These are phyloP conservation scores for Lepidium africanum DNA, from an alignment of 345 rosid species.

Conservation along the genomic window DNA sequence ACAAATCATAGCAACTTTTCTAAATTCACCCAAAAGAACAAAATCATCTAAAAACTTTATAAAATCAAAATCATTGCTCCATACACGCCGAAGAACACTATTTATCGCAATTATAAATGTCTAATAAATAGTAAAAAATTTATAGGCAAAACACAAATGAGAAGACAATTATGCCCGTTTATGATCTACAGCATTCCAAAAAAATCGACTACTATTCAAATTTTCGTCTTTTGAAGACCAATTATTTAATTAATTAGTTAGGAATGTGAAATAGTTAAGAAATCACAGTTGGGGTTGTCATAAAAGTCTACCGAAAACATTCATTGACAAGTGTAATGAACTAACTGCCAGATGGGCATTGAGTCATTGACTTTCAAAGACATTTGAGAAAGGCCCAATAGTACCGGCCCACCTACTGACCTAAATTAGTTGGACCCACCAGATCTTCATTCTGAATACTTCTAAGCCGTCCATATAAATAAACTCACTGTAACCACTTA, in stretches of 20 bases:
- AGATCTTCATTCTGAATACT: not conserved
- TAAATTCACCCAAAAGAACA: no score
- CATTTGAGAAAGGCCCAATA: constrained; percentile 6
- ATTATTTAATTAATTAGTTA: not conserved
- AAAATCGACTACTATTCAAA: no score
- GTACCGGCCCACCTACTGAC: constrained; percentile 25
- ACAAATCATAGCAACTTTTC: no score
- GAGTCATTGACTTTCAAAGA: constrained; percentile 15
- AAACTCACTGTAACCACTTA: constrained; percentile 10
- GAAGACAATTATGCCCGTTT: no score
- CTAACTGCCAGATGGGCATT: constrained; percentile 8
- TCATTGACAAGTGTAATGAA: constrained; percentile 4
- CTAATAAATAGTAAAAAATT: no score
- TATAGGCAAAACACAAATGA: no score
- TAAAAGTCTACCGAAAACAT: not conserved
- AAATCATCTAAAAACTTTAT: no score
- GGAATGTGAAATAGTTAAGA: not conserved
- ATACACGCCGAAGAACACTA: no score
- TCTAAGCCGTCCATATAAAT: constrained; percentile 20
- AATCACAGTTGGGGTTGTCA: not conserved
- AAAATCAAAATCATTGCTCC: no score
- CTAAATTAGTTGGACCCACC: constrained; percentile 13
- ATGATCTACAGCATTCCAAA: no score
- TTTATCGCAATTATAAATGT: no score
- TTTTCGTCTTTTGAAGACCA: no score